phyloP scores from a whole-genome alignment of 345 rosid genomes.

The Lumnitzera racemosa region DNA sequence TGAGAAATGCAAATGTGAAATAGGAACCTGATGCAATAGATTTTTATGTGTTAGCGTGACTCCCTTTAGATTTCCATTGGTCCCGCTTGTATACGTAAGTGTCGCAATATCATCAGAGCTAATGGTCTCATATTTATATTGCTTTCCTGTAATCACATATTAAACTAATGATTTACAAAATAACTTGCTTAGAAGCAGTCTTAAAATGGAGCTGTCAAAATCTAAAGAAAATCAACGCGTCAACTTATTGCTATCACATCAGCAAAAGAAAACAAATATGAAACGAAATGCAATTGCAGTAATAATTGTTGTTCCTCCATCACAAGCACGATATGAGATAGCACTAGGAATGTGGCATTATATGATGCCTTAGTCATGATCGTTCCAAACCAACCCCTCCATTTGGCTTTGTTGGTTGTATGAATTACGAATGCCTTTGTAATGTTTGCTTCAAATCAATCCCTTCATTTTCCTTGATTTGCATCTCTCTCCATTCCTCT shows the following conservation, averaged over 20 bases:
- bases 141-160: conserved; percentile 36
- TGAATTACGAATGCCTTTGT: too few relatives aligned
- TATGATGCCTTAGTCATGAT: background rate
- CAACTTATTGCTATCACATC: too few relatives aligned
- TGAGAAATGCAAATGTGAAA: background rate
- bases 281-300: too few relatives aligned
- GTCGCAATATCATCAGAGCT: conserved; percentile 72
- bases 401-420: too few relatives aligned
- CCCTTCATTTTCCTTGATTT: too few relatives aligned
- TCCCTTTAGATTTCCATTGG: conserved; percentile 94
- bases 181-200: background rate
- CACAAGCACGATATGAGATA: background rate
- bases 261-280: too few relatives aligned
- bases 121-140: conserved; percentile 45
- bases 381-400: too few relatives aligned
- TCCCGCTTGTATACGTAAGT: conserved; percentile 86
- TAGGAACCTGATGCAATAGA: conserved; percentile 82
- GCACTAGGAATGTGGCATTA: background rate
- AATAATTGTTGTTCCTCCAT: too few relatives aligned
- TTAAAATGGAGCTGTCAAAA: too few relatives aligned
- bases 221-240: too few relatives aligned
- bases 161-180: background rate
- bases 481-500: too few relatives aligned
- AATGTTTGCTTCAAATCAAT: too few relatives aligned
- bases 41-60: conserved; percentile 94